Evolutionary conservation across 31 red algal species (phyloP), one percentile per base, ranked within the genome.

Genomic region (Asparagopsis taxiformis): DNA sequence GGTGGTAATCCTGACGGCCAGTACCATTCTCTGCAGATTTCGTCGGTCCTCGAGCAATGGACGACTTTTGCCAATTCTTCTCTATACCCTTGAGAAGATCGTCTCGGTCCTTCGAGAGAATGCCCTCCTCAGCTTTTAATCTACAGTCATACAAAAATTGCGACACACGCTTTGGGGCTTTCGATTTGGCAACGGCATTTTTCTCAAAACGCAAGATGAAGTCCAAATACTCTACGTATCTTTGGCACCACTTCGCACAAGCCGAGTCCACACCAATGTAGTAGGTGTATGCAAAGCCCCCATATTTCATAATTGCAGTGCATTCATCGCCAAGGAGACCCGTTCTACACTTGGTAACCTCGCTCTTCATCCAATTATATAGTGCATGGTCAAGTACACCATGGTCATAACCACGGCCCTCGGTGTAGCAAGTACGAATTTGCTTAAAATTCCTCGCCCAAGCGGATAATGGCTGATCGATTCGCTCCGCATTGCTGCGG

Each of bases 181-280:
- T 56, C 20, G 11, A 43, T 20, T 0, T 25, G 11, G 15, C 3
- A 23, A 48, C 22, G 1, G 22, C 37, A 49, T 25, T 3, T 25
- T 66, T 46, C 7, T 36, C 20, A 11, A 15, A 19, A 13, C 44
- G 22, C 31, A 79, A 28, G 8, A 53, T 31, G 60, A 46, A 85
- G 43, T 85, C 80, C 22, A 85, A 31, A 51, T 35, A 85, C n/a
- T 62, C 59, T 11, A 85, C 59, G 49, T 63, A 85, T 9, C 80
- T 31, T 28, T 48, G 63, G 48, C 62, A 57, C 80, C 80, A 85
- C 4, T 38, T 43, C 21, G 73, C 66, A 49, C 68, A 65, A 25
- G 65, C 67, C 2, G 56, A 55, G 21, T 74, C 59, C 38, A 68
- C 36, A 16, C 34, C 41, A 3, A 50, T 21, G 8, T 79, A 60